Base-by-base conservation (phyloP, 2,329 filamentous ascomycete genomes). In the Emergomyces orientalis region DNA sequence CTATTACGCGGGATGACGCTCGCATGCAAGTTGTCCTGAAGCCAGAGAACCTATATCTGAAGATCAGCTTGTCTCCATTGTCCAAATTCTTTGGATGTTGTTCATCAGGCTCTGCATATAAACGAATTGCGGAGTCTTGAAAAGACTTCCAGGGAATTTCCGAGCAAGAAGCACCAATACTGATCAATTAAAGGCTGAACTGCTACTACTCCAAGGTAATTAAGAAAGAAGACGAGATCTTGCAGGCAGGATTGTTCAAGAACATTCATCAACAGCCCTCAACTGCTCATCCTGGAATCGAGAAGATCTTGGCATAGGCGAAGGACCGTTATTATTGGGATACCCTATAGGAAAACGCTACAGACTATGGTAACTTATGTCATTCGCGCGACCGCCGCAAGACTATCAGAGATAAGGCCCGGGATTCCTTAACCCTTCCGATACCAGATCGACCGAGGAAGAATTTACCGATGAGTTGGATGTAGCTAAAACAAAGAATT, bases 401-500 rank as follows among this genome's bases (percentile, higher is more conserved):
- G 14, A 47, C 55, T n/a, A n/a, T 32, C 27, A n/a, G 41, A 34
- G 32, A 32, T 22, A 37, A 32, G 39, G 54, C 32, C 47, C 64
- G 30, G 52, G 65, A 6, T 25, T 66, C 34, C 54, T 67, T 25
- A 32, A 63, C 64, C 8, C 47, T 66, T 17, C 56, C 47, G 17
- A 54, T 57, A 6, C 64, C 60, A 27, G 22, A 56, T 14, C 5
- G 54, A 54, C 41, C 22, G 2, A 66, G 56, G 66, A 34, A 60
- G 25, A 6, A 66, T 13, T 60, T 70, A 34, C 60, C 61, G 6
- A 63, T 67, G n/a, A n/a, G n/a, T n/a, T n/a, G n/a, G n/a, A n/a
- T n/a, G n/a, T n/a, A n/a, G n/a, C n/a, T n/a, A n/a, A n/a, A n/a
- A n/a, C n/a, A n/a, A n/a, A n/a, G n/a, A n/a, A n/a, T 6, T 7